phyloP scores from a whole-genome alignment of 2,329 filamentous ascomycete species.

The Trichoderma breve region DNA sequence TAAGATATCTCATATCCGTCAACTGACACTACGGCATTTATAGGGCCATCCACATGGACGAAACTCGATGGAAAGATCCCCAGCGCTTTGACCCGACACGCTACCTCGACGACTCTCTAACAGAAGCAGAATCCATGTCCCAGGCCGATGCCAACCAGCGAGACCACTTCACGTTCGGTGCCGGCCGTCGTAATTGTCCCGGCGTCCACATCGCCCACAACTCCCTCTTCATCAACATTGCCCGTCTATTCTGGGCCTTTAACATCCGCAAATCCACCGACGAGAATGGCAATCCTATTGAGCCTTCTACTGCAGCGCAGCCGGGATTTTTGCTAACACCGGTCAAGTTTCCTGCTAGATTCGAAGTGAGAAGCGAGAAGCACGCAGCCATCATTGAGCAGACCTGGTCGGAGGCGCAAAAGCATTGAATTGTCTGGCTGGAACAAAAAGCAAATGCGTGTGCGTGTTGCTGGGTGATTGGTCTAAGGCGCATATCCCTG shows the following conservation, averaged over 20 bases:
- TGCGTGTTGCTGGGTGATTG: neutral
- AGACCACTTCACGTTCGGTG: slow-evolving; percentile 55
- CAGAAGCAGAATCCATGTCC: slow-evolving; percentile 30
- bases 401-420: slow-evolving; percentile 8
- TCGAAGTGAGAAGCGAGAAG: slow-evolving; percentile 5
- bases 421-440: neutral
- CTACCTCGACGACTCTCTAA: slow-evolving; percentile 29
- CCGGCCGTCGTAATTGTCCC: slow-evolving; percentile 56
- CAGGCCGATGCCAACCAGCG: slow-evolving; percentile 40
- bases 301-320: slow-evolving; percentile 9
- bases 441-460: neutral
- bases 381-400: slow-evolving; percentile 9
- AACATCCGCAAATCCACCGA: slow-evolving; percentile 29
- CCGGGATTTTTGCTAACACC: slow-evolving; percentile 13
- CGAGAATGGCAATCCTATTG: slow-evolving; percentile 7
- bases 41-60: slow-evolving; percentile 19
- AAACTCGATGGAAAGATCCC: slow-evolving; percentile 11
- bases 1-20: neutral
- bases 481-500: neutral
- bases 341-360: slow-evolving; percentile 4
- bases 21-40: neutral
- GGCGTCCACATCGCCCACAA: slow-evolving; percentile 55
- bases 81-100: slow-evolving; percentile 14
- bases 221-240: slow-evolving; percentile 46
- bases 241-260: slow-evolving; percentile 50